phyloP scores from a whole-genome alignment of 306 rosid genomes.

The Geum urbanum region DNA sequence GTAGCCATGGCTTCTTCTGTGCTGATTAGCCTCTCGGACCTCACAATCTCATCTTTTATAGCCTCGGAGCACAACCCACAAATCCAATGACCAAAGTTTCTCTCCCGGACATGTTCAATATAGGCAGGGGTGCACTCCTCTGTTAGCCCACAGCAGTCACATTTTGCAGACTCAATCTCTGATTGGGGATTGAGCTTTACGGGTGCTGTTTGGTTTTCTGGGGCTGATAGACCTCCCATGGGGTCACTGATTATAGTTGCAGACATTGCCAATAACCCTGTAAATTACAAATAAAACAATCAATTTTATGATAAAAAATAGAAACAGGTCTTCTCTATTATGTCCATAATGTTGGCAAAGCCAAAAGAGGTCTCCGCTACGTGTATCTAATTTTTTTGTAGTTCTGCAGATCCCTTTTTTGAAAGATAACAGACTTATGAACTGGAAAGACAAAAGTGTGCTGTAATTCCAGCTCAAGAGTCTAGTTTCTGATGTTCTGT shows the following conservation, averaged over 20 bases:
- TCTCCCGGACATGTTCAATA: constrained; percentile 63
- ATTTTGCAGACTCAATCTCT: constrained; percentile 70
- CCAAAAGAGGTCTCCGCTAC: neutral
- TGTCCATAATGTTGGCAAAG: constrained; percentile 18
- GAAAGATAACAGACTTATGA: neutral
- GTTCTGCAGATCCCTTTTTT: neutral
- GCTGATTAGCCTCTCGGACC: constrained; percentile 64
- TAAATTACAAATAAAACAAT: neutral
- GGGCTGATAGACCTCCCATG: constrained; percentile 43
- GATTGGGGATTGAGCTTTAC: constrained; percentile 34
- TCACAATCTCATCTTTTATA: constrained; percentile 69
- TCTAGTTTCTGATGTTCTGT: neutral
- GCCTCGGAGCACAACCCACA: constrained; percentile 94
- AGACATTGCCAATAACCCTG: constrained; percentile 67
- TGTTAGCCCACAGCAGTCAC: constrained; percentile 87
- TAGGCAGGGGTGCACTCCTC: constrained; percentile 92
- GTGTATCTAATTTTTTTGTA: neutral
- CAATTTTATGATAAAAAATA: neutral
- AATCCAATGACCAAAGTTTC: constrained; percentile 74
- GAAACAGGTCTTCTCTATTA: neutral
- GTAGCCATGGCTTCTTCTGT: constrained; percentile 80
- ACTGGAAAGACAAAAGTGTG: constrained; percentile 10
- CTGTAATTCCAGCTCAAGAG: no score
- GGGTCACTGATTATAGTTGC: constrained; percentile 62
- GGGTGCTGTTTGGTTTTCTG: constrained; percentile 45